These are phyloP conservation scores for Prosopis cineraria DNA, from an alignment of 306 rosid genomes.

Conservation along the genomic window DNA sequence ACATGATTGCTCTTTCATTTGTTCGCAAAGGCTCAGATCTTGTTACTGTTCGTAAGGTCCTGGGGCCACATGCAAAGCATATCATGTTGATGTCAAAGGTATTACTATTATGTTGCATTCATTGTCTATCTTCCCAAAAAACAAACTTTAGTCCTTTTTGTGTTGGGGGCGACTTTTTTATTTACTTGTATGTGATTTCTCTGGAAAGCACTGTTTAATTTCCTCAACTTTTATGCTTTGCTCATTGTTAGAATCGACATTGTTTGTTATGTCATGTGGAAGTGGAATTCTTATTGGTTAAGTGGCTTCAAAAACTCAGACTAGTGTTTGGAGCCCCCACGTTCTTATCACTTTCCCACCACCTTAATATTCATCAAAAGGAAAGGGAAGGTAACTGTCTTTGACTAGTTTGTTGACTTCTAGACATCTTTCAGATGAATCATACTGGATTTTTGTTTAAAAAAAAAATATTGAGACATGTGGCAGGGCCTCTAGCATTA, in stretches of 20 bases:
- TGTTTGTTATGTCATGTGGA: background rate
- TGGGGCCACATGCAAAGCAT: background rate
- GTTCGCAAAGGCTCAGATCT: constrained; percentile 12
- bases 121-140: background rate
- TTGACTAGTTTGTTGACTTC: background rate
- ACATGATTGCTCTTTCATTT: constrained; percentile 4
- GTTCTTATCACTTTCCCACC: background rate
- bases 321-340: background rate
- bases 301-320: background rate
- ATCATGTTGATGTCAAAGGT: constrained; percentile 9
- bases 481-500: background rate
- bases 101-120: background rate
- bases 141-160: background rate
- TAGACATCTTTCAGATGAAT: background rate
- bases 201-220: background rate
- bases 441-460: background rate
- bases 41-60: background rate
- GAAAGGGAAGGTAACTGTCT: background rate
- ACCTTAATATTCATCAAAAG: background rate
- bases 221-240: background rate
- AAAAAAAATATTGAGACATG: background rate
- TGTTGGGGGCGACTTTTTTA: background rate
- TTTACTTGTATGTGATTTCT: background rate
- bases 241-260: background rate
- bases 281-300: background rate